These are phyloP conservation scores for Solanum hybrid DNA, from an alignment of 305 asterid species.

Conservation along the genomic window DNA sequence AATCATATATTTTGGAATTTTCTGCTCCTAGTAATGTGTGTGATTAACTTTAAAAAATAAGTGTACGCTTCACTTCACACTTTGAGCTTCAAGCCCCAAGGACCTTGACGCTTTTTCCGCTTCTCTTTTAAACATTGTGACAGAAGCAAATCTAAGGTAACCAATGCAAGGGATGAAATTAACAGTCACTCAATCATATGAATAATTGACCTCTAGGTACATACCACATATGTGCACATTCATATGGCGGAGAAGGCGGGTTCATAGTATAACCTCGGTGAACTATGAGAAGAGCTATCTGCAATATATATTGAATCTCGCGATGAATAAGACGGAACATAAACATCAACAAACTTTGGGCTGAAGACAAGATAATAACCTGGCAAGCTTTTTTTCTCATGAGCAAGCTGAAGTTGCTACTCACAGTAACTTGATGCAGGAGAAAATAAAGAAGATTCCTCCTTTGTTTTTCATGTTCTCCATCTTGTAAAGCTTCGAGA, in stretches of 20 bases:
- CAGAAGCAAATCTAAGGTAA: neutral
- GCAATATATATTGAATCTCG: slow-evolving; percentile 22
- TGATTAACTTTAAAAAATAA: neutral
- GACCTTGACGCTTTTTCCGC: neutral
- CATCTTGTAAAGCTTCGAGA: slow-evolving; percentile 98
- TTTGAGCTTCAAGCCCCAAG: neutral
- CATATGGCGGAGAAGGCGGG: slow-evolving; percentile 97
- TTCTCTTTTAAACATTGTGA: neutral
- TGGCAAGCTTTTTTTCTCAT: slow-evolving; percentile 96
- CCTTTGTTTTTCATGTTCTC: slow-evolving; percentile 94
- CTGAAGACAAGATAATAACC: slow-evolving; percentile 38
- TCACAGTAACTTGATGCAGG: slow-evolving; percentile 92
- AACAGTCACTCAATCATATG: slow-evolving; percentile 4
- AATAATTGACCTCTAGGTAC: slow-evolving; percentile 17
- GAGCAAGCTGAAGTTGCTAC: slow-evolving; percentile 88
- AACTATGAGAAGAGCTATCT: slow-evolving; percentile 81
- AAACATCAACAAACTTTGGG: neutral
- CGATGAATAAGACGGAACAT: neutral
- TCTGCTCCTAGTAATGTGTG: neutral
- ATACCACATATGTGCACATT: slow-evolving; percentile 98
- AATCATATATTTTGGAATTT: neutral
- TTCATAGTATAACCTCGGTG: slow-evolving; percentile 89
- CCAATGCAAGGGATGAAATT: neutral
- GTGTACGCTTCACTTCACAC: neutral
- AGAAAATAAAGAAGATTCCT: slow-evolving; percentile 89